Base-by-base conservation (phyloP, 1,139 yeast species). In the Yamadazyma kanchanaburiensis region DNA sequence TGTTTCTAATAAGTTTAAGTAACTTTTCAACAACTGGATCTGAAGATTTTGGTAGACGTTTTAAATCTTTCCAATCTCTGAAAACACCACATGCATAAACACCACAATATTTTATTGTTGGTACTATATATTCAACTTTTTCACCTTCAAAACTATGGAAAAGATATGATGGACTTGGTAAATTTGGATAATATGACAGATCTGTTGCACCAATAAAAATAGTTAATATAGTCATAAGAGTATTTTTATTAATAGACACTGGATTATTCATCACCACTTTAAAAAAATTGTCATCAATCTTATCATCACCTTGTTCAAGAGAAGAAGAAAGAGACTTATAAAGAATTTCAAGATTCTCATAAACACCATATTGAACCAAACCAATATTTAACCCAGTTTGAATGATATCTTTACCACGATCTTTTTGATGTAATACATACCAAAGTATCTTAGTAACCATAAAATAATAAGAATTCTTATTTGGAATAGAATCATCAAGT, bases 341-440 rank as follows among this genome's bases (percentile, higher is more conserved):
- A 10, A 5, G 12, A 6, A 6, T 42, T 26, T 2, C 27, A 60
- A 47, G 16, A 34, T 19, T 44, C 4, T 48, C 42, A 36, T 60
- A 69, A 6, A 76, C 77, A 3, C 68, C 74, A 15, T 52, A 43
- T 40, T 75, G 79, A 35, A 74, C 56, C 34, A 75, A 66, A 5
- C 65, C 45, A 15, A 74, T 58, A 0, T 68, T 67, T 22, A 75
- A 66, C 0, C 77, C 49, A 0, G 80, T 73, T 16, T 60, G 60
- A 3, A 62, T 45, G 2, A 42, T 30, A 12, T 58, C 65, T 29
- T 48, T 57, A 16, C 55, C 57, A 30, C 65, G 43, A 22, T 58
- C 72, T 31, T 52, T 58, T 13, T 50, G 55, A 8, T 48, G 48
- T 21, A 58, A 37, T 6, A 53, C 43, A 28, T 46, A 55, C 31